Evolutionary conservation across 2,329 filamentous ascomycete genomes (phyloP).

Genomic region (Colletotrichum tropicicola): DNA sequence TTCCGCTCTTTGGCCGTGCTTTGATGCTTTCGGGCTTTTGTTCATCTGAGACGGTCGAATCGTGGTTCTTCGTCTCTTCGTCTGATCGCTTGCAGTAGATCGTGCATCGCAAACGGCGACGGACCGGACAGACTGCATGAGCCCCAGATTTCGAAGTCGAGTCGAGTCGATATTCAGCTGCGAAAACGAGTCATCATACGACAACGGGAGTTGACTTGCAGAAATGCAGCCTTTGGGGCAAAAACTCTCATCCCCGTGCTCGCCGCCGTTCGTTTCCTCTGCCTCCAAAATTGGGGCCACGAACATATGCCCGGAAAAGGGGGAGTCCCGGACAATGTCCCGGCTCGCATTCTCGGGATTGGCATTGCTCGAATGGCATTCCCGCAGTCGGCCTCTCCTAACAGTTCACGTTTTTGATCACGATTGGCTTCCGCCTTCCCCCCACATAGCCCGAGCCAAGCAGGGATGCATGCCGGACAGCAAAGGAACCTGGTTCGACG

Average conservation of each 20-base stretch:
- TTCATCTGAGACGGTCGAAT: slow-evolving; percentile 4
- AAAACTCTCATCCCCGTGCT: not conserved
- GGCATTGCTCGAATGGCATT: not conserved
- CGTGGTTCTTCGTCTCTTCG: not conserved
- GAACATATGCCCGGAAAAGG: not conserved
- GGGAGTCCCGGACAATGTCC: not conserved
- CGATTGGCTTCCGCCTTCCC: not conserved
- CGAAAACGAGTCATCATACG: not conserved
- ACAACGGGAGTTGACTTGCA: not conserved
- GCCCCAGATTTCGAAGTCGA: not conserved
- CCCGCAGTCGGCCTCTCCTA: not conserved
- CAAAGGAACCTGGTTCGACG: not conserved
- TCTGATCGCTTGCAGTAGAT: not conserved
- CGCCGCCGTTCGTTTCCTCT: not conserved
- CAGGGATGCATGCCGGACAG: not conserved
- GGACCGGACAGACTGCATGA: not conserved
- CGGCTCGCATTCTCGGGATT: not conserved
- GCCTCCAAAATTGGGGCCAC: too few species aligned
- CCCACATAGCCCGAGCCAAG: not conserved
- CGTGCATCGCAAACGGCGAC: not conserved
- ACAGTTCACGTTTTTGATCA: not conserved
- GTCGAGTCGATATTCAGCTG: not conserved
- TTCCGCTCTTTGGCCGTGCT: not conserved
- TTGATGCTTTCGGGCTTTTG: not conserved
- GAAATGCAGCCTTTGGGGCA: not conserved